Evolutionary conservation across 257 asterid genomes (phyloP).

Genomic region (Nicotiana noctiflora): DNA sequence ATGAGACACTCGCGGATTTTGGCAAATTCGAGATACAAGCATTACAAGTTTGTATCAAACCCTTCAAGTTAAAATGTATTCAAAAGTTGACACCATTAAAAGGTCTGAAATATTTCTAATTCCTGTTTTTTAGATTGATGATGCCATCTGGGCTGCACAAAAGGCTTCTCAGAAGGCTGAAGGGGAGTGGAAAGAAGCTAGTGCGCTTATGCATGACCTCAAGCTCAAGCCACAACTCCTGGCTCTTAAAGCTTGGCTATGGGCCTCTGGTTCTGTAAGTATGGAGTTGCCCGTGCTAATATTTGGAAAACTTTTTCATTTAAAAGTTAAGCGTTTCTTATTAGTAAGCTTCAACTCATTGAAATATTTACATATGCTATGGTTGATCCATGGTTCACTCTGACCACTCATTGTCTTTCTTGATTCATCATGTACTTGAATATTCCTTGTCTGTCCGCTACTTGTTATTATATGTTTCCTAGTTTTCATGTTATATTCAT

Average conservation of each 20-base stretch:
- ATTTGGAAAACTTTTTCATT: constrained; percentile 29
- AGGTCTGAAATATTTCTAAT: constrained; percentile 21
- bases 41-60: constrained; percentile 47
- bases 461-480: neutral
- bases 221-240: constrained; percentile 51
- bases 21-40: constrained; percentile 56
- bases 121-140: constrained; percentile 55
- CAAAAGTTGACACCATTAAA: constrained; percentile 3
- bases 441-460: neutral
- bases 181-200: constrained; percentile 66
- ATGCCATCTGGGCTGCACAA: constrained; percentile 83
- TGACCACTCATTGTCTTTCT: too few species aligned
- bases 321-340: neutral
- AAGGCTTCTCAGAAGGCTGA: constrained; percentile 49
- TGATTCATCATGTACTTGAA: neutral
- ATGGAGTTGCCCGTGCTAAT: neutral
- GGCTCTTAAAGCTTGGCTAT: constrained; percentile 73
- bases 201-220: constrained; percentile 41
- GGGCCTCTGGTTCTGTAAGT: constrained; percentile 92
- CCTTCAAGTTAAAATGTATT: neutral
- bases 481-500: neutral
- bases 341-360: constrained; percentile 8
- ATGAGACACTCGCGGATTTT: constrained; percentile 57
- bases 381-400: neutral
- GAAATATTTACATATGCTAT: neutral